Conservation (phyloP, 2,329 filamentous ascomycete genomes). For the Emergomyces pasteurianus region DNA sequence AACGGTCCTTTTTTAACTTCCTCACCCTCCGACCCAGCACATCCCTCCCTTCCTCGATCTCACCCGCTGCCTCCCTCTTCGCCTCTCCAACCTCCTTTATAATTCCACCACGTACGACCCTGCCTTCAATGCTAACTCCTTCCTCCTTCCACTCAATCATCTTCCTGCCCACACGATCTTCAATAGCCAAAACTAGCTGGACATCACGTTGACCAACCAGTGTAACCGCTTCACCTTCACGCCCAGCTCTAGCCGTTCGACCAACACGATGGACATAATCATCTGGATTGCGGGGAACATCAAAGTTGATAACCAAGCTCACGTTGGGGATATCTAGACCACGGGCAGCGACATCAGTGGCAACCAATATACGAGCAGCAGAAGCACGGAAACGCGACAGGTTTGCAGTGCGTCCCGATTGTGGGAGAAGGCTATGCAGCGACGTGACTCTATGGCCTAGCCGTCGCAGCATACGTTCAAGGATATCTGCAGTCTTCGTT, state of each 20-base stretch:
- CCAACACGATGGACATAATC: conserved; percentile 97
- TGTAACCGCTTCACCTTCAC: conserved; percentile 69
- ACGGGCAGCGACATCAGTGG: conserved; percentile 86
- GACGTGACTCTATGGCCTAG: conserved; percentile 85
- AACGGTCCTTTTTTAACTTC: conserved; percentile 33
- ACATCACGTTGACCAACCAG: conserved; percentile 91
- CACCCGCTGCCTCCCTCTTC: conserved; percentile 80
- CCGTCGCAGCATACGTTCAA: conserved; percentile 77
- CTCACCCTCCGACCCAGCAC: conserved; percentile 68
- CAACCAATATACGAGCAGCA: conserved; percentile 79
- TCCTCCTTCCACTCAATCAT: conserved; percentile 83
- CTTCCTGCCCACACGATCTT: conserved; percentile 61
- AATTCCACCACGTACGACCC: conserved; percentile 65
- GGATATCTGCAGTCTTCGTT: conserved; percentile 72
- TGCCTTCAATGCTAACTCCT: conserved; percentile 83
- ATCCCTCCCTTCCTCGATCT: conserved; percentile 85
- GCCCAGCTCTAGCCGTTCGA: conserved; percentile 84
- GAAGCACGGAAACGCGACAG: conserved; percentile 81
- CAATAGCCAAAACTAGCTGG: conserved; percentile 78
- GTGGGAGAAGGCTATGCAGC: conserved; percentile 75
- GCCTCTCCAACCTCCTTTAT: conserved; percentile 89
- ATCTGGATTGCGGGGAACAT: conserved; percentile 88
- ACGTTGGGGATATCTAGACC: conserved; percentile 94
- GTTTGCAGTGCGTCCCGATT: conserved; percentile 75
- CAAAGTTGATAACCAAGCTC: conserved; percentile 83